Evolutionary conservation across 176 grass and related monocot genomes (phyloP), one percentile per base, ranked within the genome.

Genomic region (Elaeis guineensis): DNA sequence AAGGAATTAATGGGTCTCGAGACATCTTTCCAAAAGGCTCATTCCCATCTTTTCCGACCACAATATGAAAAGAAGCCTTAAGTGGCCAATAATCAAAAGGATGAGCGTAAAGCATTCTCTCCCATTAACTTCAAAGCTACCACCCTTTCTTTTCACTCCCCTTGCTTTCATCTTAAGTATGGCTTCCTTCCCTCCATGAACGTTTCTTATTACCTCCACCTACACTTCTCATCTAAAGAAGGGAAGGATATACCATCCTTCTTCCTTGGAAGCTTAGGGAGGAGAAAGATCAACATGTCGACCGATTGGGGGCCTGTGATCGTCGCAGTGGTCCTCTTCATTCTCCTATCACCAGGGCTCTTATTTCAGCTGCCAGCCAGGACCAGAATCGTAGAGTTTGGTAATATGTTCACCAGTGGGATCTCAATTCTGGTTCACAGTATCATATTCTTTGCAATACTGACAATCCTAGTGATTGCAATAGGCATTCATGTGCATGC

Each of bases 221-320:
- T 44, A 44, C 9, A 44, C 12, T 44, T 44, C 35, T 14, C 9
- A 12, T 14, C 35, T 12, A 2, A 2, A 11, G 1, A 12, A 12
- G 35, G 11, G 2, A 12, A 44, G 35, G 14, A 12, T 12, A 44
- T 14, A 44, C 35, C 35, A 44, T 44, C 35, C 9, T 44, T 44
- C 35, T 44, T 44, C 35, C 35, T 44, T 12, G 2, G 35, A 44
- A 44, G 9, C 9, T 44, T 12, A 12, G 35, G 1, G 9, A 44
- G 35, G 35, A 44, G 35, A 12, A 8, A 44, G 9, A 44, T 12
- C 9, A 44, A 12, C 35, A 62, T 75, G 75, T 51, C 62, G 6
- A 76, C 72, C 3, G 77, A 85, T 25, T 85, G 82, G 82, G 77
- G 76, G 8, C 77, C 82, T 7, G 77, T 85, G 62, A 63, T 80